phyloP scores from a whole-genome alignment of 1,284 basidiomycete genomes.

The Austroboletus novae-zelandiae region DNA sequence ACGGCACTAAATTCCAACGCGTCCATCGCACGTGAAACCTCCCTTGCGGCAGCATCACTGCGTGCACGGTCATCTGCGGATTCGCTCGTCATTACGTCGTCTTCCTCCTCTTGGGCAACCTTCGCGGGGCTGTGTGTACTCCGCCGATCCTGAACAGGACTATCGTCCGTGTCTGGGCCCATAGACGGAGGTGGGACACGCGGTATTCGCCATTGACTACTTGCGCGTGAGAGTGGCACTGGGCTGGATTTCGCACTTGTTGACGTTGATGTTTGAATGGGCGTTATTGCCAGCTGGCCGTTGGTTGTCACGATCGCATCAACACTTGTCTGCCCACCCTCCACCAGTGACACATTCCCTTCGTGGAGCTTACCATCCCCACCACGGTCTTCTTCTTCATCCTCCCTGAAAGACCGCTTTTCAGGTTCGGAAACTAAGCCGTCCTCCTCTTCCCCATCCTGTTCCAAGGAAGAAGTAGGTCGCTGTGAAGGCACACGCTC shows the following conservation, averaged over 20 bases:
- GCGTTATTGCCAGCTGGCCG: conserved; percentile 4
- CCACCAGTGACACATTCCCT: conserved; percentile 13
- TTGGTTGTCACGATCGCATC: neutral
- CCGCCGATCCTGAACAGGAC: neutral
- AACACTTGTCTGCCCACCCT: conserved; percentile 5
- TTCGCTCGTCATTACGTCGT: conserved; percentile 15
- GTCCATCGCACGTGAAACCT: conserved; percentile 63
- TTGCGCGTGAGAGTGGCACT: conserved; percentile 13
- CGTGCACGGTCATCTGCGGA: conserved; percentile 40
- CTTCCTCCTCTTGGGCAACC: conserved; percentile 4
- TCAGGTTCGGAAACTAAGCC: conserved; percentile 26
- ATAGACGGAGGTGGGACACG: conserved; percentile 29
- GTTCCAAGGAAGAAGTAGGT: conserved; percentile 35
- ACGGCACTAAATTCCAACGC: conserved; percentile 49
- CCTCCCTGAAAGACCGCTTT: conserved; percentile 7
- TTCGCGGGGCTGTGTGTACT: neutral
- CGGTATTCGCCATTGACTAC: conserved; percentile 25
- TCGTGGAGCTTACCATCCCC: conserved; percentile 14
- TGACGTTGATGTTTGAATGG: conserved; percentile 14
- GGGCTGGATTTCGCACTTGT: conserved; percentile 1
- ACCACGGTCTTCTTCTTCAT: conserved; percentile 4
- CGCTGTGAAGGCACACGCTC: conserved; percentile 31
- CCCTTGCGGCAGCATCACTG: conserved; percentile 64
- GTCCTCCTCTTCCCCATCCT: conserved; percentile 32
- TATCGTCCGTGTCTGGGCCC: conserved; percentile 11